Evolutionary conservation across 495 filamentous ascomycete genomes (phyloP), one percentile per base, ranked within the genome.

Genomic region (Aspergillus egyptiacus): DNA sequence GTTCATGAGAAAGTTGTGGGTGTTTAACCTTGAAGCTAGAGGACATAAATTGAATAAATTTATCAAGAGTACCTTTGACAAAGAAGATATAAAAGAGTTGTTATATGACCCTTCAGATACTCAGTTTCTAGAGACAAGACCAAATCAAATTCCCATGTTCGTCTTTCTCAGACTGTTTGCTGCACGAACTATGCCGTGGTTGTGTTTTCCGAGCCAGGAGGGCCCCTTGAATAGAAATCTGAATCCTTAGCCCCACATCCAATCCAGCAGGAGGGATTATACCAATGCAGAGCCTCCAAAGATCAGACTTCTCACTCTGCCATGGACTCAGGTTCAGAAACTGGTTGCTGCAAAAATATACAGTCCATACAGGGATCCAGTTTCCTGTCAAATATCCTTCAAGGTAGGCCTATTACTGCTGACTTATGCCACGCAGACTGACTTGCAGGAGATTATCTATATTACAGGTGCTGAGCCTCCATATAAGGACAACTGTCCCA

Each of bases 261-360:
- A 42, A 7, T 42, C 39, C n/a, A n/a, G n/a, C n/a, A n/a, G 22
- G 20, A 42, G 39, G 28, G 39, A 42, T 23, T 23, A 27, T 25
- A 42, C 39, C 3, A 23, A 44, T n/a, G 24, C 24, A 31, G 41
- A 44, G 41, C 41, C 41, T 13, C 27, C 41, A 32, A 44, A 31
- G 24, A 44, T 14, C 24, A 27, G 8, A 32, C 19, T 44, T 17
- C 41, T 32, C 41, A 31, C 41, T 44, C 25, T 17, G 41, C 41
- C 41, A 44, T 44, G 41, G 41, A 32, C 17, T 32, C 41, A 19
- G 41, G 25, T n/a, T 17, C 41, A 44, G 41, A 14, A 44, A 44
- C 41, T 27, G 30, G 41, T 14, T 1, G 41, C 41, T 31, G 30
- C 41, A 32, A 30, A 32, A 44, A 19, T 44, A 44, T 32, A 24